A percentile compares a stretch with the other conserved stretches of the same genome.
Evolutionary conservation across 73 alveolate species (phyloP).

Genomic region (Tetrahymena borealis): DNA sequence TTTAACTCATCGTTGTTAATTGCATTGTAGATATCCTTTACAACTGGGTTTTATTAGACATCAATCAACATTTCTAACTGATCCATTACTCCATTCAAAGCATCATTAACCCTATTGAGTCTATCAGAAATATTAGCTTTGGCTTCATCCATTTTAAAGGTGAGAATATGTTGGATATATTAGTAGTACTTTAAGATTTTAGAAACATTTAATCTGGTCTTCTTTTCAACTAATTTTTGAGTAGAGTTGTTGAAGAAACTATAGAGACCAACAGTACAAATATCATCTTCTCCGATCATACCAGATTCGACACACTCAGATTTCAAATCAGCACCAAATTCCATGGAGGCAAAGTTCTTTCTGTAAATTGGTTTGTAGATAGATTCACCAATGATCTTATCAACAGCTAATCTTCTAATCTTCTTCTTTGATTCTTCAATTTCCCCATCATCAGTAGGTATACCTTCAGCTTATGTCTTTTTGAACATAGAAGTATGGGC

Average conservation of each 20-base stretch:
- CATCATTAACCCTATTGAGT: background rate
- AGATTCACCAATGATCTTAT: background rate
- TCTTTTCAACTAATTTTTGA: background rate
- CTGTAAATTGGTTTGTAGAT: background rate
- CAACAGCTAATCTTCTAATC: background rate
- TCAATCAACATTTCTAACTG: background rate
- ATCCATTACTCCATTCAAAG: background rate
- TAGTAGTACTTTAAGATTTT: background rate
- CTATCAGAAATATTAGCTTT: background rate
- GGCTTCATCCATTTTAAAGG: background rate
- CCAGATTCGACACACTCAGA: background rate
- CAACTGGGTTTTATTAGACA: background rate
- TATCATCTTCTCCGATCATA: background rate
- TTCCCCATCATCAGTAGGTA: background rate
- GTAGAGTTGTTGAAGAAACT: background rate
- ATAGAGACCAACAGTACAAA: background rate
- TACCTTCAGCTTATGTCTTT: background rate
- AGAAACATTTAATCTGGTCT: background rate
- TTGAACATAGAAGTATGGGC: background rate
- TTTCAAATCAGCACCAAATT: background rate
- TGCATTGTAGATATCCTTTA: background rate
- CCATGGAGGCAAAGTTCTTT: background rate
- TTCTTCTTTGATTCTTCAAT: background rate
- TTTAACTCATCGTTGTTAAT: background rate
- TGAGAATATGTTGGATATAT: background rate